phyloP scores from a whole-genome alignment of 2,329 filamentous ascomycete species.

The Colletotrichum liaoningense region DNA sequence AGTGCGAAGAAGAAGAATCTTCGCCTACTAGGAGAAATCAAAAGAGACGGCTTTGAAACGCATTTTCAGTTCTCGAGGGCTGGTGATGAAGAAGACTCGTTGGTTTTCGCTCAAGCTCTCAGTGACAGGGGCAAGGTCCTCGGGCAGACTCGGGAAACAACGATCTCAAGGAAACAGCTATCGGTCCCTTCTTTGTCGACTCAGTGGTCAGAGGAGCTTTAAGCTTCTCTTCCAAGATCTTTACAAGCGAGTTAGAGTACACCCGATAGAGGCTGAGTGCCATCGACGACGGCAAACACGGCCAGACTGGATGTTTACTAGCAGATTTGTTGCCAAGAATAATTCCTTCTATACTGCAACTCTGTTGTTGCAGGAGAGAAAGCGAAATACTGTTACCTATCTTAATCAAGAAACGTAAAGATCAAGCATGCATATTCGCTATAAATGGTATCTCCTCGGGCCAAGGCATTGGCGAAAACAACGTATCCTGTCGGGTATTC shows the following conservation, averaged over 20 bases:
- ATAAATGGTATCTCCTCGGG: neutral
- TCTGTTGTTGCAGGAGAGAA: too few relatives aligned
- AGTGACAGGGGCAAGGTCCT: neutral
- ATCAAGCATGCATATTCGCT: too few relatives aligned
- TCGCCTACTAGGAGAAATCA: conserved; percentile 49
- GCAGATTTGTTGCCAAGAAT: too few relatives aligned
- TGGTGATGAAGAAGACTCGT: neutral
- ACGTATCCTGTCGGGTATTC: neutral
- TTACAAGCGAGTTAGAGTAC: neutral
- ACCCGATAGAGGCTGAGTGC: neutral
- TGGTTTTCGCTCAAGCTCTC: neutral
- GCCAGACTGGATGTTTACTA: too few relatives aligned
- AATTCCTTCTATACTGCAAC: too few relatives aligned
- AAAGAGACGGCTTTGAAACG: conserved; percentile 58
- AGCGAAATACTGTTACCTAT: too few relatives aligned
- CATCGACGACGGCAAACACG: neutral
- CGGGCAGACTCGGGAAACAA: neutral
- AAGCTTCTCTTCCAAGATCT: neutral
- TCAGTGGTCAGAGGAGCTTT: neutral
- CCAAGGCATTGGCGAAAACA: neutral
- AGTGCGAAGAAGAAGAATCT: conserved; percentile 46
- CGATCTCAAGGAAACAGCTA: neutral
- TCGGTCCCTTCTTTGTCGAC: neutral
- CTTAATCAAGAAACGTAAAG: too few relatives aligned
- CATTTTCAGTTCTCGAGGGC: conserved; percentile 45